Base-by-base conservation (phyloP, 139 green algal genomes). In the Chlamydomonas asymmetrica region DNA sequence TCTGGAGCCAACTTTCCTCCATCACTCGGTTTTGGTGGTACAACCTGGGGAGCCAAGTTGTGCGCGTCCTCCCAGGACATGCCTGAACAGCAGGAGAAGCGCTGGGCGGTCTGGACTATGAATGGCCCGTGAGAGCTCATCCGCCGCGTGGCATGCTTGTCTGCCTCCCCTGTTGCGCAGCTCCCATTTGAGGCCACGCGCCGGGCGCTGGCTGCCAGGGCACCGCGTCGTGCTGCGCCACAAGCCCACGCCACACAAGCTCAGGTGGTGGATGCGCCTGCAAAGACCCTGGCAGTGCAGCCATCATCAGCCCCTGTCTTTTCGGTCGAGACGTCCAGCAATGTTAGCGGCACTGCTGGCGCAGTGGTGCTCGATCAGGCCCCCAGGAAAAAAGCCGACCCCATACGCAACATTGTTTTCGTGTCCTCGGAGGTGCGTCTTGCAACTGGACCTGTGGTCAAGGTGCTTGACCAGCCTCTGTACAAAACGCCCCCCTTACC, bases 391-490 rank as follows among this genome's bases (percentile, higher is more conserved):
- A 43, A 73, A 5, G 76, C 76, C 7, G 54, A 45, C 27, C 18
- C 57, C 18, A 45, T 75, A 29, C 63, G 84, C 2, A 85, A 82
- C 74, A 70, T 91, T 18, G 81, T 89, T 6, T 91, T 89, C 43
- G 79, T 89, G 1, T 87, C 84, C 0, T 85, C 80, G 2, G 85
- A 85, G 80, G 70, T 83, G 37, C 25, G 64, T 63, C 63, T 3
- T 40, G 54, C 4, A 35, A 6, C 2, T 59, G 32, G 20, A 5
- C 39, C 37, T 39, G 27, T 4, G 25, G 0, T 1, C 25, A 8
- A 2, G 18, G 0, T 48, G 1, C 23, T 25, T 45, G 5, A 27
- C 13, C 13, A 54, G 16, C 49, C n/a, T 10, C 22, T 74, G 38
- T 34, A 8, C 3, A 2, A 69, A 35, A 27, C 35, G 2, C 3